phyloP scores from a whole-genome alignment of 2,329 filamentous ascomycete species.

The Fulvia fulva region DNA sequence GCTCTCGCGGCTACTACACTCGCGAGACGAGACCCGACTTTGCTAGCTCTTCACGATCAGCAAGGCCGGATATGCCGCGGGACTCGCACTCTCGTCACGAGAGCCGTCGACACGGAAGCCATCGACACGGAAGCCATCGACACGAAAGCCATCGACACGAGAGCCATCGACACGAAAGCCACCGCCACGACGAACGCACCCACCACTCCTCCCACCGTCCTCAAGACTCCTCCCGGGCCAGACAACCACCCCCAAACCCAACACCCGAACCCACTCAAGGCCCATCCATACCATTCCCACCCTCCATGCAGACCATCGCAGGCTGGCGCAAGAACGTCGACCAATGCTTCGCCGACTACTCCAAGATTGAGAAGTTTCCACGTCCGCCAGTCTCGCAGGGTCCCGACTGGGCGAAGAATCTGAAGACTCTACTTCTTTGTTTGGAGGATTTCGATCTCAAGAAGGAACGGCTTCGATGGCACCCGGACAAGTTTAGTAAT shows the following conservation, averaged over 20 bases:
- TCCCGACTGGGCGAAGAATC: background rate
- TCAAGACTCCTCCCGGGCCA: background rate
- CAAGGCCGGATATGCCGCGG: background rate
- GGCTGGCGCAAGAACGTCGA: slow-evolving; percentile 1
- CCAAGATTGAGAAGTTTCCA: slow-evolving; percentile 3
- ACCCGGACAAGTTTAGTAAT: slow-evolving; percentile 2
- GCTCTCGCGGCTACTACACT: background rate
- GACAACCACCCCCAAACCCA: background rate
- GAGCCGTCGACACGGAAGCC: background rate
- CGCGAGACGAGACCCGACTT: background rate
- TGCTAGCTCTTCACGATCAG: background rate
- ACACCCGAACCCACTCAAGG: background rate
- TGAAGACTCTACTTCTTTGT: background rate
- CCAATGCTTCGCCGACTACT: slow-evolving; percentile 8
- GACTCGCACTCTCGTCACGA: background rate
- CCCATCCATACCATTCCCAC: background rate
- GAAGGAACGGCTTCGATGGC: background rate
- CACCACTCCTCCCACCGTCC: background rate
- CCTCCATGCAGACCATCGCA: background rate
- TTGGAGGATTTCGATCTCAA: background rate
- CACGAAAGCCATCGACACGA: no score
- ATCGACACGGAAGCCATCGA: no score
- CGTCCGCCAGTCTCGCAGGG: background rate
- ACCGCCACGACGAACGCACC: background rate
- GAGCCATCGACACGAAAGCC: background rate